Evolutionary conservation across 768 basidiomycete genomes (phyloP).

Genomic region (Mycena metata): DNA sequence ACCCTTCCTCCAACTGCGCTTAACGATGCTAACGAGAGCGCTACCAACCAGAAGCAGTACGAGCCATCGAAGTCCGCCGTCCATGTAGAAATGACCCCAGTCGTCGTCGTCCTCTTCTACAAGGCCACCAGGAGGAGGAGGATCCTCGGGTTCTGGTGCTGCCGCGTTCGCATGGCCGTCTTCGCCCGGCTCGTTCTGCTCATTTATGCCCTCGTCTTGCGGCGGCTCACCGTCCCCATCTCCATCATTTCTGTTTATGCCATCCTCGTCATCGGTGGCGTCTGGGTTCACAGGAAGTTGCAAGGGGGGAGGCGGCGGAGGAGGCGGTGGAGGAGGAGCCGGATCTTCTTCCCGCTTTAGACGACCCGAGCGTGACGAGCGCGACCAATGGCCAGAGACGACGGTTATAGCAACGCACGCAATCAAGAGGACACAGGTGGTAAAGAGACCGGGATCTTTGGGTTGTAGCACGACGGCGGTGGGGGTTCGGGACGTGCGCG

Average conservation of each 20-base stretch:
- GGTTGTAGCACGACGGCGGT: neutral
- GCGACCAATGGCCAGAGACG: neutral
- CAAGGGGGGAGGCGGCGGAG: neutral
- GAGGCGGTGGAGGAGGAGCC: neutral
- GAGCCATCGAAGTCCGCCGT: neutral
- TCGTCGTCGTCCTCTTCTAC: neutral
- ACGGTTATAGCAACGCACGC: neutral
- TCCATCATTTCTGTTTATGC: neutral
- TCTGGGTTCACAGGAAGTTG: neutral
- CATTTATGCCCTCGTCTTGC: neutral
- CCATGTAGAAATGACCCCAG: neutral
- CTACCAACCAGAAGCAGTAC: neutral
- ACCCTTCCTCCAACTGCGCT: no score
- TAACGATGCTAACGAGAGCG: no score
- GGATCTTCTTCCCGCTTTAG: neutral
- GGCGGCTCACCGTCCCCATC: slow-evolving; percentile 2
- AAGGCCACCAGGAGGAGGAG: slow-evolving; percentile 15
- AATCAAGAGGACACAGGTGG: neutral
- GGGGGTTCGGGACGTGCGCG: neutral
- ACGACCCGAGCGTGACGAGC: neutral
- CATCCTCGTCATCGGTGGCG: neutral
- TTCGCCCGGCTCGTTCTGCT: neutral
- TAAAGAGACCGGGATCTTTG: neutral
- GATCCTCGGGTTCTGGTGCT: slow-evolving; percentile 20
- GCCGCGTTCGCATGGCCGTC: neutral